Evolutionary conservation across 2,329 filamentous ascomycete genomes (phyloP), one percentile per base, ranked within the genome.

Genomic region (Raffaelea arxii): DNA sequence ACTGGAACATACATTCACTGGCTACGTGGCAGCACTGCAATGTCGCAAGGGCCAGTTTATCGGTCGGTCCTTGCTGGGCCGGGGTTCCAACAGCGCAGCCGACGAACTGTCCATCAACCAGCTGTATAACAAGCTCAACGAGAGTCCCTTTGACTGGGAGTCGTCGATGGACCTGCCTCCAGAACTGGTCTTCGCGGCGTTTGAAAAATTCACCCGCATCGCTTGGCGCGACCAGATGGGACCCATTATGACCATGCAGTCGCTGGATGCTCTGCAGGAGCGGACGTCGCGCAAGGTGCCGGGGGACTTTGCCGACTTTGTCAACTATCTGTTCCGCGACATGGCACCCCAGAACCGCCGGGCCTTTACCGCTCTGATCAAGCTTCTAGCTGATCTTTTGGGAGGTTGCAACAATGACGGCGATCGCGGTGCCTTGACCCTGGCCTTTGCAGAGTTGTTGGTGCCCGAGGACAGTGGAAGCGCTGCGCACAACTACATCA

Each of bases 171-270:
- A 95, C 49, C 74, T 86, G 9, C 77, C 82, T 3, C 80, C 91
- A 9, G 89, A 96, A 58, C 81, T 91, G 19, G 75, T 97, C 5
- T 94, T 96, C 59, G 84, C 86, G 23, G 85, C 90, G 0, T 97
- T 96, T 60, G 90, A 96, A 61, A 96, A 94, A 51, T 97, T 96
- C 55, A 69, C 96, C 50, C 81, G 80, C 49, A 82, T 89, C 52
- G 89, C 86, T 12, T 97, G 91, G 91, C 81, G 77, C 49, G 85
- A 91, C 53, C 83, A 87, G 55, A 89, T 96, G 72, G 91, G 91
- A 0, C 80, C 86, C 3, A 78, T 97, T 46, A 80, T 97, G 62
- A 80, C 86, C 2, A 72, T 78, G 44, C 72, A 83, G 41, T 75
- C 80, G 5, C 71, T 96, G 32, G 77, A 84, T 47, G 78, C 80